Base-by-base conservation (phyloP, 305 asterid genomes). In the Fraxinus floribunda region DNA sequence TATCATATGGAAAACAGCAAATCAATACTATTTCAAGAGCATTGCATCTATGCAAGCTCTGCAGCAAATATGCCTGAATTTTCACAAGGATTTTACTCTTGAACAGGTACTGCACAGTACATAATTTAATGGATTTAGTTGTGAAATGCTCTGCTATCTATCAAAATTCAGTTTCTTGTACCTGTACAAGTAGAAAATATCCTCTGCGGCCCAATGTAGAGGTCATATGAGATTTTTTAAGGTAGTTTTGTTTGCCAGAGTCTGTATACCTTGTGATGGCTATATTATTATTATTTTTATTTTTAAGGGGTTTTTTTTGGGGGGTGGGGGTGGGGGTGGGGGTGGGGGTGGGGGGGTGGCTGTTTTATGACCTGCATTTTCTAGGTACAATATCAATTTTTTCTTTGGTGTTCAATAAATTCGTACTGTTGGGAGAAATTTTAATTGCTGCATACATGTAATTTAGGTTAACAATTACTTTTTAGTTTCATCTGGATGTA, bases 1-100 rank as follows among this genome's bases (percentile, higher is more conserved):
- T 75, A 79, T 49, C 75, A 83, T 85, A 68, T 97, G 99, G 98
- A 89, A 82, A 82, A 77, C 80, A 20, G 96, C 97, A 49, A 95
- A 95, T 76, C 86, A 81, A 77, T 93, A 85, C 91, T 97, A 94
- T 89, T 97, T 93, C 92, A 97, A 90, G 92, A 90, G 98, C 90
- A 88, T 97, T 80, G 89, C 92, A 66, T 90, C 98, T 10, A 79
- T 86, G 84, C 86, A 90, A 87, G 83, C 46, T 76, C 87, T 97
- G 91, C 92, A 90, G 90, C 87, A 91, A 84, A 88, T 90, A 76
- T 89, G 93, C 86, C 86, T 80, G 75, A 90, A 87, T 83, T 94
- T 94, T 84, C 96, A 93, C 72, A 96, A 92, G 88, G 97, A 95
- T 90, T 90, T 95, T 76, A 89, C 90, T 88, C 92, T 90, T 70